Base-by-base conservation (phyloP, 2,329 filamentous ascomycete species). In the Aureobasidium leucospermi region DNA sequence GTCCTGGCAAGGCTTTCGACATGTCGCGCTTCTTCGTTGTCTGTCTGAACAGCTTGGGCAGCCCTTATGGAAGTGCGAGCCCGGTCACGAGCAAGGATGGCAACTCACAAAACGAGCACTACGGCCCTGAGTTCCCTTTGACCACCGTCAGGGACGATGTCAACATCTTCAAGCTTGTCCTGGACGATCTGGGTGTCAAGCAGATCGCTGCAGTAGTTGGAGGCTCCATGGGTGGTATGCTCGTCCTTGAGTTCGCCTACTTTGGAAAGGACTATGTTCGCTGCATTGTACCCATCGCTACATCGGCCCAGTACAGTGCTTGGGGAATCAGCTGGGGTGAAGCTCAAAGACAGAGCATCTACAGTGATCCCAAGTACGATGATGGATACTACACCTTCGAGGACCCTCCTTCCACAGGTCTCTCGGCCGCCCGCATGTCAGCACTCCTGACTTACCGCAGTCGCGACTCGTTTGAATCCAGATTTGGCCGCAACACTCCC, bases 351-450 rank as follows among this genome's bases (percentile, higher is more conserved):
- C 89, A 94, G 75, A 92, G 88, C 80, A 97, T 99, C 71, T 99
- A 97, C 75, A 92, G 90, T 41, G 94, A 99, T 71, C 94, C 94
- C 34, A 97, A 96, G 77, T 99, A 99, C 73, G 91, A 96, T 63
- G 92, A 97, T 69, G 94, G 94, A 46, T 97, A 96, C 75, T 99
- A 97, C 71, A 69, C 85, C 1, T 95, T 94, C 67, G 82, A 88
- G 34, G 90, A 97, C 66, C 92, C 92, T 36, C 94, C 94, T 0
- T 79, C 85, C 0, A 88, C 91, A 0, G 94, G 94, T 0, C 82
- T 99, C 2, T 91, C 92, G 11, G 94, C 94, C 7, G 94, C 94
- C 29, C 90, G 94, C 68, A 99, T 99, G 94, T 90, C 92, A 60
- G 94, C 94, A 1, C 83, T 99, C 39, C 79, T 99, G 67, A 99